Evolutionary conservation across 2,329 filamentous ascomycete species (phyloP).

Genomic region (Septoria linicola): DNA sequence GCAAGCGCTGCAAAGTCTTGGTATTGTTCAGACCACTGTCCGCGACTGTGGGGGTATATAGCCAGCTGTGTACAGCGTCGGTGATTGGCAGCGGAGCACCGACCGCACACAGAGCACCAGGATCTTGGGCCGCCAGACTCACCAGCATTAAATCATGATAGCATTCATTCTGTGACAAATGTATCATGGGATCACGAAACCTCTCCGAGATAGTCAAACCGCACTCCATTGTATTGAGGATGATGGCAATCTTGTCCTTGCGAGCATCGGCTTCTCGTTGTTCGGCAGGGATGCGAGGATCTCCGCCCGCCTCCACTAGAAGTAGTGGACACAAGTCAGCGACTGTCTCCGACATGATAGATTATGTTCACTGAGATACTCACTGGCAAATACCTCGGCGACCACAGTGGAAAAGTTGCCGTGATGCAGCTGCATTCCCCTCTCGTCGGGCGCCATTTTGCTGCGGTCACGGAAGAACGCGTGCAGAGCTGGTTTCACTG

Average conservation of each 20-base stretch:
- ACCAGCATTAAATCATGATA: conserved; percentile 44
- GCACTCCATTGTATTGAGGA: conserved; percentile 42
- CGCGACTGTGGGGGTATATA: conserved; percentile 37
- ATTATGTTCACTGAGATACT: no score
- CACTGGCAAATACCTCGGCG: conserved; percentile 41
- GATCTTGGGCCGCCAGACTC: conserved; percentile 44
- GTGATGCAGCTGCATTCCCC: conserved; percentile 30
- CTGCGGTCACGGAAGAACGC: conserved; percentile 39
- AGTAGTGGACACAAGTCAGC: no score
- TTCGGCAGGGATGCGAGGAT: conserved; percentile 43
- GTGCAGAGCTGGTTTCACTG: conserved; percentile 36
- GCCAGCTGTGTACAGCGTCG: conserved; percentile 27
- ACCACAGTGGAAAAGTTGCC: conserved; percentile 40
- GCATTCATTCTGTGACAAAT: conserved; percentile 41
- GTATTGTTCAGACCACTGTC: conserved; percentile 39
- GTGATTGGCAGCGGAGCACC: conserved; percentile 34
- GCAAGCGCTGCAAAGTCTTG: conserved; percentile 33
- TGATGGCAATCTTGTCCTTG: conserved; percentile 46
- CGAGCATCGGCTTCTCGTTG: conserved; percentile 44
- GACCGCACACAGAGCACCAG: conserved; percentile 43
- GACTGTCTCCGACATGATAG: no score
- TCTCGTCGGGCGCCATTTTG: conserved; percentile 28
- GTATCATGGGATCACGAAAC: conserved; percentile 27
- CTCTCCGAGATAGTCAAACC: conserved; percentile 40
- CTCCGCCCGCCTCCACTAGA: conserved; percentile 46